phyloP scores from a whole-genome alignment of 805 yeast species.

The Brettanomyces nanus region DNA sequence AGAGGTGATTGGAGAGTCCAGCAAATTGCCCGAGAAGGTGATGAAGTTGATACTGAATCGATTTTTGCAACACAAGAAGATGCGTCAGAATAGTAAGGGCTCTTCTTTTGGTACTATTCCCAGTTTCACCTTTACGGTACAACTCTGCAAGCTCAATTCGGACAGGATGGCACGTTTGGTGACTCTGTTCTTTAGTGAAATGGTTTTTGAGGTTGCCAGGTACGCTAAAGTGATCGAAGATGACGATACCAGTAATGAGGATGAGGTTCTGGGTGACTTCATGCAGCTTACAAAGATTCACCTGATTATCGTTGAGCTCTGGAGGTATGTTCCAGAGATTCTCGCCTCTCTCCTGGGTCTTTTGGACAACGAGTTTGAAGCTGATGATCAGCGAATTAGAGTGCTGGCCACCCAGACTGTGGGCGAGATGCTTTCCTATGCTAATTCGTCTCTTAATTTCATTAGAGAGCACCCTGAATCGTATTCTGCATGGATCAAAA shows the following conservation, averaged over 20 bases:
- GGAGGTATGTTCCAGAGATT: conserved; percentile 74
- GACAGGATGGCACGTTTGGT: conserved; percentile 70
- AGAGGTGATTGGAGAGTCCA: conserved; percentile 68
- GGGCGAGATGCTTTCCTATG: conserved; percentile 50
- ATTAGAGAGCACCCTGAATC: conserved; percentile 47
- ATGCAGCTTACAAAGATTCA: conserved; percentile 56
- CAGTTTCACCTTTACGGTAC: conserved; percentile 56
- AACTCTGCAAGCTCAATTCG: conserved; percentile 59
- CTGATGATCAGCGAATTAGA: conserved; percentile 58
- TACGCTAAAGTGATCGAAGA: conserved; percentile 18
- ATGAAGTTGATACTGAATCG: conserved; percentile 58
- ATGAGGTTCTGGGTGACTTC: conserved; percentile 10
- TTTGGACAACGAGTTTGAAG: conserved; percentile 69
- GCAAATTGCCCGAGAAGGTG: conserved; percentile 50
- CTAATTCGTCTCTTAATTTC: conserved; percentile 48
- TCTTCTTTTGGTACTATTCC: conserved; percentile 31
- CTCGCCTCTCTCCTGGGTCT: conserved; percentile 69
- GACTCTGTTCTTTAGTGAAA: conserved; percentile 74
- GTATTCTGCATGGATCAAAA: conserved; percentile 66
- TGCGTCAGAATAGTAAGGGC: conserved; percentile 8
- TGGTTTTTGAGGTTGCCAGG: conserved; percentile 43
- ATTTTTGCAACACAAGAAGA: conserved; percentile 34
- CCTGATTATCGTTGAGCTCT: conserved; percentile 51
- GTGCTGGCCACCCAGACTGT: conserved; percentile 64
- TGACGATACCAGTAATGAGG: conserved; percentile 17